Evolutionary conservation across 768 basidiomycete genomes (phyloP).

Genomic region (Trametes coccinea): DNA sequence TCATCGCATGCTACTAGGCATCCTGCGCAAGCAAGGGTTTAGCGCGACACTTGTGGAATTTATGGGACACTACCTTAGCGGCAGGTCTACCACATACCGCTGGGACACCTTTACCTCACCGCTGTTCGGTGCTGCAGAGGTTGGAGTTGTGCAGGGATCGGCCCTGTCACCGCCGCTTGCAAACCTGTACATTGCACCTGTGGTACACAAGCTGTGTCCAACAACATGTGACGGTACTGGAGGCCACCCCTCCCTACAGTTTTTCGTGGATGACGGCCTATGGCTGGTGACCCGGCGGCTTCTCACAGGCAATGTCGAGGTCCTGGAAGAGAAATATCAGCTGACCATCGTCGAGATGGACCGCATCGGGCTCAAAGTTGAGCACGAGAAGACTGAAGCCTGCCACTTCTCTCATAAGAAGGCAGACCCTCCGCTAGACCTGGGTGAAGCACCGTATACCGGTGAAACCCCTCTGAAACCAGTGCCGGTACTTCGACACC

Average conservation of each 20-base stretch:
- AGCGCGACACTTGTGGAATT: neutral
- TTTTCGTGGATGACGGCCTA: neutral
- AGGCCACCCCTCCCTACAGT: neutral
- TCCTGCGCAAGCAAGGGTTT: no score
- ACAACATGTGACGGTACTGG: neutral
- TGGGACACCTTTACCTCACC: neutral
- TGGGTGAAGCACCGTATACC: neutral
- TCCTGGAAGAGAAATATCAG: no score
- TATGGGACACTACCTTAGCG: neutral
- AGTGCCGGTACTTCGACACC: conserved; percentile 7
- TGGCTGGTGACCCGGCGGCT: neutral
- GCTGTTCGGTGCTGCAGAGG: neutral
- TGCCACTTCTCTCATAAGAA: neutral
- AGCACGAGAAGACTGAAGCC: neutral
- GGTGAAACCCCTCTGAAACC: neutral
- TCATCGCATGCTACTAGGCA: no score
- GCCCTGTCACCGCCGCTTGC: neutral
- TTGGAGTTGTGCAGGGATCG: neutral
- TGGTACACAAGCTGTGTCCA: neutral
- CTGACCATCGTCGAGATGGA: no score
- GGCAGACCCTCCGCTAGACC: neutral
- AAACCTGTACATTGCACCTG: neutral
- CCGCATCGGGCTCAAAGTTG: neutral
- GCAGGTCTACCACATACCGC: neutral
- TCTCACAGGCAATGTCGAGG: neutral